Conservation (phyloP, 2,329 filamentous ascomycete genomes). For the Periconia digitata region DNA sequence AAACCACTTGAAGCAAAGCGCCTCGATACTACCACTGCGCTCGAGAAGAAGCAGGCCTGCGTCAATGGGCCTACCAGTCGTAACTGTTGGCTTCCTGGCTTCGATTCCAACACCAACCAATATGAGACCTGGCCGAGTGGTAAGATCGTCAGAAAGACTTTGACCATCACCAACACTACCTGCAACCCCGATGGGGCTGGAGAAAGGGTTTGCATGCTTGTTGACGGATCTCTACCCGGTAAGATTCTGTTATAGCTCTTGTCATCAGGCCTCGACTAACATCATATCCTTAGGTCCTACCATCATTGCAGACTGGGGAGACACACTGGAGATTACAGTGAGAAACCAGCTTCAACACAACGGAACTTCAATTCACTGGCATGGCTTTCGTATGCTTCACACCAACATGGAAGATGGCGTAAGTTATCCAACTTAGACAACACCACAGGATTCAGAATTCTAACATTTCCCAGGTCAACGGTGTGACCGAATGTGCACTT, state of each 20-base stretch:
- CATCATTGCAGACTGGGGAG: conserved; percentile 56
- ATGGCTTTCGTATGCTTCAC: conserved; percentile 60
- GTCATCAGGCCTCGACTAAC: conserved; percentile 38
- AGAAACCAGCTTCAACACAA: conserved; percentile 58
- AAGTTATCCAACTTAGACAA: conserved; percentile 29
- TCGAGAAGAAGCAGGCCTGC: conserved; percentile 29
- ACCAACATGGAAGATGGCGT: conserved; percentile 60
- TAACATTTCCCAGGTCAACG: conserved; percentile 17
- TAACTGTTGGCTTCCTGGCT: conserved; percentile 45
- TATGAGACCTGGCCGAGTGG: conserved; percentile 39
- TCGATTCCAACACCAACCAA: conserved; percentile 45
- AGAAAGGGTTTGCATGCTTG: conserved; percentile 38
- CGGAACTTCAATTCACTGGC: conserved; percentile 65
- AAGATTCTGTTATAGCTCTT: not conserved
- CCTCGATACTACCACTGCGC: conserved; percentile 12
- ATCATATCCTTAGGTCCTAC: conserved; percentile 22
- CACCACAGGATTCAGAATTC: not conserved
- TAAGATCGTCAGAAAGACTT: conserved; percentile 30
- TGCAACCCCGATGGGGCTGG: conserved; percentile 32
- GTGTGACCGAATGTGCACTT: conserved; percentile 29
- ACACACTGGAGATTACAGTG: conserved; percentile 47
- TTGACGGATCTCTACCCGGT: conserved; percentile 59
- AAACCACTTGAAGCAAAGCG: conserved; percentile 21
- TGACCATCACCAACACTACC: conserved; percentile 45
- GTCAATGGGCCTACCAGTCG: conserved; percentile 41